phyloP scores from a whole-genome alignment of 345 rosid species.

The Salix viminalis region DNA sequence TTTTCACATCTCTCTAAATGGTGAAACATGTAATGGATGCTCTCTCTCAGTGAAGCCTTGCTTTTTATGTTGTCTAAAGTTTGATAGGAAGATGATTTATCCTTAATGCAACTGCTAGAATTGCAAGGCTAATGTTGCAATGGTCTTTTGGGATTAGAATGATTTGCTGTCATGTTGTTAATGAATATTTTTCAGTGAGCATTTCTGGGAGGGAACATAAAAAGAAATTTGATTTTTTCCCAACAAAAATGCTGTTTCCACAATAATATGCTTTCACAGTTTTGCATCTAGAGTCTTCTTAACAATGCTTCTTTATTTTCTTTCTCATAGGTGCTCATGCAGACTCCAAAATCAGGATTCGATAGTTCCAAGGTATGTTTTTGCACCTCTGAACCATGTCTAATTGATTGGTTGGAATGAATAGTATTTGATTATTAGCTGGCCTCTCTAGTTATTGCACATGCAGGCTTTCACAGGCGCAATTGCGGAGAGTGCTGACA shows the following conservation, averaged over 20 bases:
- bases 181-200: too few species aligned
- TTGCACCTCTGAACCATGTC: not conserved
- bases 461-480: not conserved
- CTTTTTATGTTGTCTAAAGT: too few species aligned
- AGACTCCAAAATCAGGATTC: constrained; percentile 35
- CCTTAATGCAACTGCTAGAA: too few species aligned
- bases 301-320: not conserved
- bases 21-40: too few species aligned
- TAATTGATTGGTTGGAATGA: not conserved
- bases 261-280: not conserved
- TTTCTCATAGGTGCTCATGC: constrained; percentile 34
- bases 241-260: not conserved
- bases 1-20: too few species aligned
- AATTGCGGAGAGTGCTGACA: not conserved
- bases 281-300: not conserved
- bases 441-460: not conserved
- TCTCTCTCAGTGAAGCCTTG: too few species aligned
- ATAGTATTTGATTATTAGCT: not conserved
- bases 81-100: too few species aligned
- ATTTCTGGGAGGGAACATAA: too few species aligned
- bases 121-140: too few species aligned
- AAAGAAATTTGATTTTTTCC: too few species aligned
- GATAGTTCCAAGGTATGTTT: constrained; percentile 45
- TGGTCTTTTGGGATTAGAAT: too few species aligned
- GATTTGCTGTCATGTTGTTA: too few species aligned